phyloP scores from a whole-genome alignment of 129 eudicot species.

The Centella asiatica region DNA sequence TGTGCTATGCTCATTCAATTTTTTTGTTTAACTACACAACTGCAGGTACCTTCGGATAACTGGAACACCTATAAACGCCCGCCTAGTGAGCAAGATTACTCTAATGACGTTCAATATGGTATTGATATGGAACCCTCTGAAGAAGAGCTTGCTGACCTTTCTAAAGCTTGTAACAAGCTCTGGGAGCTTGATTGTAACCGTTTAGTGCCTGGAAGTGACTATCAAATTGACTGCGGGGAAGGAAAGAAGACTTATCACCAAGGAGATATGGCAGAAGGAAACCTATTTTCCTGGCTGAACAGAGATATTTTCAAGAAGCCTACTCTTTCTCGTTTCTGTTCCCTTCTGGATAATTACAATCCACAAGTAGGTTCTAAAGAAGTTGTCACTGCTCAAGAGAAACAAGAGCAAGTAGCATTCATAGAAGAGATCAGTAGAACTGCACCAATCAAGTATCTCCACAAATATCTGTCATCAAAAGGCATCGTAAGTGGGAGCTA shows the following conservation, averaged over 20 bases:
- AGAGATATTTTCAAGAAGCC: slow-evolving; percentile 57
- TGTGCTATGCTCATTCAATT: background rate
- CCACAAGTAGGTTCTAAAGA: slow-evolving; percentile 90
- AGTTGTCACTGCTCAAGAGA: slow-evolving; percentile 73
- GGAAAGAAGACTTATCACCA: slow-evolving; percentile 72
- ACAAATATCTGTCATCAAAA: slow-evolving; percentile 51
- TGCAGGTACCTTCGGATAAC: slow-evolving; percentile 49
- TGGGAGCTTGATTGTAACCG: slow-evolving; percentile 94
- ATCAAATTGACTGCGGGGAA: slow-evolving; percentile 83
- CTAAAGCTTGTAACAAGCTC: slow-evolving; percentile 71
- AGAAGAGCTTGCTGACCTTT: slow-evolving; percentile 65
- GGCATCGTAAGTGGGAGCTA: slow-evolving; percentile 35
- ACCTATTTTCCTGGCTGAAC: slow-evolving; percentile 57
- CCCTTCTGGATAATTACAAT: slow-evolving; percentile 86
- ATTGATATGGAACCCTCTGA: slow-evolving; percentile 45
- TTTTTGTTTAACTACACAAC: background rate
- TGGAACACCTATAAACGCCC: slow-evolving; percentile 81
- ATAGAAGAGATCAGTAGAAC: slow-evolving; percentile 95
- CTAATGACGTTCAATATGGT: slow-evolving; percentile 38
- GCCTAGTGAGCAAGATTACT: slow-evolving; percentile 62
- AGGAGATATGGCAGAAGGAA: slow-evolving; percentile 84
- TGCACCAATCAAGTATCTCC: slow-evolving; percentile 76
- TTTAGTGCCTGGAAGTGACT: slow-evolving; percentile 74
- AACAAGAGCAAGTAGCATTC: slow-evolving; percentile 78
- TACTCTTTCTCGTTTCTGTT: slow-evolving; percentile 71